Evolutionary conservation across 163 green algal species (phyloP).

Genomic region (Picocystis sp.): DNA sequence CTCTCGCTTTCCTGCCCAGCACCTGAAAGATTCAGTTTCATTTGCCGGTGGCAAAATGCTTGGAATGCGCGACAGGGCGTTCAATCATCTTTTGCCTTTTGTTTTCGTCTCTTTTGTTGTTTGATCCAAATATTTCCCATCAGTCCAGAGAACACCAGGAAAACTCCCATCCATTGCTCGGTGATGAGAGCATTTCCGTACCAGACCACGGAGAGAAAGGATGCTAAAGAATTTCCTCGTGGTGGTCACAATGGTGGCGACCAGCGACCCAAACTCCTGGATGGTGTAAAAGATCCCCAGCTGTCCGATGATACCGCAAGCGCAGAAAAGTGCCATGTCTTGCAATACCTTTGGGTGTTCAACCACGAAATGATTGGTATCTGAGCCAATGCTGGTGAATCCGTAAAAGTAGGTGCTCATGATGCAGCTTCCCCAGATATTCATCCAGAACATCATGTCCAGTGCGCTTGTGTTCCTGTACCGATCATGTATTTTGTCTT

Average conservation of each 20-base stretch:
- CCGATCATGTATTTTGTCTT: conserved; percentile 53
- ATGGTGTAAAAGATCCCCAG: conserved; percentile 99
- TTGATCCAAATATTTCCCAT: conserved; percentile 48
- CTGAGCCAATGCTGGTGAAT: conserved; percentile 23
- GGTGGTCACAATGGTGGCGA: conserved; percentile 85
- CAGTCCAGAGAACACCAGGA: conserved; percentile 83
- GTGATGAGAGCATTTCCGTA: conserved; percentile 61
- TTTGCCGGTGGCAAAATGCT: no score
- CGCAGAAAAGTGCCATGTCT: conserved; percentile 81
- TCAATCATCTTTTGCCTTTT: no score
- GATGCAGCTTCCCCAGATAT: conserved; percentile 62
- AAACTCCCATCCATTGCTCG: conserved; percentile 80
- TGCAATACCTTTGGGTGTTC: conserved; percentile 44
- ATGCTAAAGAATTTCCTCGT: conserved; percentile 99
- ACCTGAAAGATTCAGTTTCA: background rate
- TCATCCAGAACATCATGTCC: conserved; percentile 98
- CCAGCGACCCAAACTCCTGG: conserved; percentile 71
- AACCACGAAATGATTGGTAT: conserved; percentile 49
- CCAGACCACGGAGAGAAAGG: conserved; percentile 63
- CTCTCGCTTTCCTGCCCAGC: background rate
- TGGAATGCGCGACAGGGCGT: no score
- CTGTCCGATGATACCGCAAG: conserved; percentile 84
- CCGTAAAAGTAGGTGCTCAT: conserved; percentile 47
- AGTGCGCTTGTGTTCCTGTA: conserved; percentile 45
- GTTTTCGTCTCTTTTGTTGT: no score